phyloP scores from a whole-genome alignment of 495 filamentous ascomycete genomes.

The Choiromyces venosus region DNA sequence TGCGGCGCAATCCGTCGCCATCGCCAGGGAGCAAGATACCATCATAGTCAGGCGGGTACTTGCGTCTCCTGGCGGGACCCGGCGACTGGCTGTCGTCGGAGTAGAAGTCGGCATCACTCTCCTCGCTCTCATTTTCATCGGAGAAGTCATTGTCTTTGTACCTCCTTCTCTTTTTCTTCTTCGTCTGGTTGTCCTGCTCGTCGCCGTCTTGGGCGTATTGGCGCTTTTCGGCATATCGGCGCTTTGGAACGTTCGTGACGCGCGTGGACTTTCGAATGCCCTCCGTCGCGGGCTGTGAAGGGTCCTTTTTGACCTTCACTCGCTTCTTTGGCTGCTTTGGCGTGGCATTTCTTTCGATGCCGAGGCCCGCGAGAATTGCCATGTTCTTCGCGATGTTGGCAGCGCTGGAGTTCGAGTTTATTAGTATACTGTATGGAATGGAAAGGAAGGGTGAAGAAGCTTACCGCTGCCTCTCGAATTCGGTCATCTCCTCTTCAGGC shows the following conservation, averaged over 20 bases:
- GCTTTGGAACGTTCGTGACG: constrained; percentile 5
- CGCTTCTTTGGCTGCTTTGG: background rate
- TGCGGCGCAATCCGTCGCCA: constrained; percentile 9
- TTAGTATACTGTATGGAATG: background rate
- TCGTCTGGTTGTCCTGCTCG: constrained; percentile 2
- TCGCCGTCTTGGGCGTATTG: background rate
- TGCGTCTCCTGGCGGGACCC: background rate
- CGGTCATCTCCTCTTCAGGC: background rate
- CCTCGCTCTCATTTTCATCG: background rate
- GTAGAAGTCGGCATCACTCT: constrained; percentile 7
- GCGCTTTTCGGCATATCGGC: background rate
- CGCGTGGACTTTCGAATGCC: constrained; percentile 24
- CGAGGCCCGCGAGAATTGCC: constrained; percentile 22
- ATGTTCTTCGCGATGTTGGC: constrained; percentile 28
- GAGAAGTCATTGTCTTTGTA: background rate
- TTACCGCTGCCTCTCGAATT: background rate
- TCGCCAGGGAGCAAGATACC: constrained; percentile 5
- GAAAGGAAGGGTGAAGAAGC: no score
- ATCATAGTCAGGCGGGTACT: background rate
- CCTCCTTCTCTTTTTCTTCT: background rate
- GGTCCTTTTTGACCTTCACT: constrained; percentile 17
- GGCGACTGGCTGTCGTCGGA: background rate
- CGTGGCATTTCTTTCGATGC: constrained; percentile 21
- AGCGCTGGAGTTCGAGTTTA: constrained; percentile 16
- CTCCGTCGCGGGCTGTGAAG: background rate